Evolutionary conservation across 805 yeast species (phyloP).

Genomic region (Wickerhamomyces queroliae): DNA sequence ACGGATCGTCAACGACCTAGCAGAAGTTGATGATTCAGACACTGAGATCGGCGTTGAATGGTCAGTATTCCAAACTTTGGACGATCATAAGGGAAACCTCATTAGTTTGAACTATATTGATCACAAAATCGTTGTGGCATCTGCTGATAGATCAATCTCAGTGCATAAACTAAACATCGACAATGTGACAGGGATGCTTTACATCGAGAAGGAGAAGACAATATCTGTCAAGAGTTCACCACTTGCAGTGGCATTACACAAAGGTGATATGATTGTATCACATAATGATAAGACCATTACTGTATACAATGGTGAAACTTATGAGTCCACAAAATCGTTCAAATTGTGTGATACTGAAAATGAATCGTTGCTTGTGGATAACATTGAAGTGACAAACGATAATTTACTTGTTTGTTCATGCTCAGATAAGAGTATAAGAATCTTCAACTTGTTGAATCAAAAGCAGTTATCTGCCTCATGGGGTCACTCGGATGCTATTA

Average conservation of each 20-base stretch:
- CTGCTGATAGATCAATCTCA: constrained; percentile 57
- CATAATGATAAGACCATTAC: constrained; percentile 44
- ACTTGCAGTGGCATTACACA: constrained; percentile 29
- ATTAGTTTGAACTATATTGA: constrained; percentile 27
- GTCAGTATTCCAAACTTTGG: constrained; percentile 55
- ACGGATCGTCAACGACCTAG: neutral
- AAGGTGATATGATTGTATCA: constrained; percentile 40
- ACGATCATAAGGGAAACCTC: constrained; percentile 51
- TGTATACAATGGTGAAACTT: constrained; percentile 30
- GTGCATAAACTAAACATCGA: constrained; percentile 34
- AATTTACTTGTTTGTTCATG: constrained; percentile 36
- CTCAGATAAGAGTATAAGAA: constrained; percentile 52
- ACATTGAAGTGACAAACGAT: constrained; percentile 27
- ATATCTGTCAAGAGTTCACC: constrained; percentile 50
- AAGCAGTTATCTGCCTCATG: constrained; percentile 44
- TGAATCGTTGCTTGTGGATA: constrained; percentile 41
- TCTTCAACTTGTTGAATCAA: constrained; percentile 40
- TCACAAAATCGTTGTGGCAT: constrained; percentile 40
- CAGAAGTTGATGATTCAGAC: constrained; percentile 5
- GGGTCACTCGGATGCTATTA: constrained; percentile 54
- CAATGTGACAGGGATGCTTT: constrained; percentile 14
- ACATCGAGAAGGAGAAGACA: constrained; percentile 35
- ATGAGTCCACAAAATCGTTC: constrained; percentile 30
- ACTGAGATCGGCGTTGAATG: constrained; percentile 27
- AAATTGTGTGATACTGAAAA: constrained; percentile 36